phyloP scores from a whole-genome alignment of 192 early-diverging fungal genomes.

The Coemansia erecta region DNA sequence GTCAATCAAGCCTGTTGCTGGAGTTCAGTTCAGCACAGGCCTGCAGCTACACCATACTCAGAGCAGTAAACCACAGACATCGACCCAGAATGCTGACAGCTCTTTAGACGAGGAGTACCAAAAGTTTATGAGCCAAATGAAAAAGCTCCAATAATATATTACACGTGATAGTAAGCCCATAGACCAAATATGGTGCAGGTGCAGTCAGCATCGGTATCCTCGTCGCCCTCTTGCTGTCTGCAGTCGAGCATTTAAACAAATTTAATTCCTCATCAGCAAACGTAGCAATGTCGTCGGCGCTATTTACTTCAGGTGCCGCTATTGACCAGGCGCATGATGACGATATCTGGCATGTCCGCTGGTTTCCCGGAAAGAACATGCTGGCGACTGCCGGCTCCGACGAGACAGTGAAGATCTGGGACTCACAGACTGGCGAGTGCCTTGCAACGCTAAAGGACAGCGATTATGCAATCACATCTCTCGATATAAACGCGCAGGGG shows the following conservation, averaged over 20 bases:
- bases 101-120: constrained; percentile 63
- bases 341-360: constrained; percentile 46
- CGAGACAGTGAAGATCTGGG: constrained; percentile 44
- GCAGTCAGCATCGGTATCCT: no score
- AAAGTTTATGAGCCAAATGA: constrained; percentile 62
- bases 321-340: constrained; percentile 48
- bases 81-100: constrained; percentile 9
- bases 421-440: constrained; percentile 39
- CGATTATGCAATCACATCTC: constrained; percentile 47
- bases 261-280: neutral
- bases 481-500: constrained; percentile 40
- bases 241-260: neutral
- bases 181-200: neutral
- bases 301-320: constrained; percentile 30
- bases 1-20: constrained; percentile 4
- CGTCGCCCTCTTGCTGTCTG: neutral
- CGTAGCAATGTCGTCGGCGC: constrained; percentile 27
- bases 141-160: neutral
- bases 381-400: constrained; percentile 45
- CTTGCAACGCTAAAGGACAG: constrained; percentile 20
- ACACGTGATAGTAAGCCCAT: constrained; percentile 2
- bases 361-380: constrained; percentile 40
- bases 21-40: constrained; percentile 11
- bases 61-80: neutral
- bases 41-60: neutral